Base-by-base conservation (phyloP, 2,329 filamentous ascomycete species). In the Monilinia fructicola region DNA sequence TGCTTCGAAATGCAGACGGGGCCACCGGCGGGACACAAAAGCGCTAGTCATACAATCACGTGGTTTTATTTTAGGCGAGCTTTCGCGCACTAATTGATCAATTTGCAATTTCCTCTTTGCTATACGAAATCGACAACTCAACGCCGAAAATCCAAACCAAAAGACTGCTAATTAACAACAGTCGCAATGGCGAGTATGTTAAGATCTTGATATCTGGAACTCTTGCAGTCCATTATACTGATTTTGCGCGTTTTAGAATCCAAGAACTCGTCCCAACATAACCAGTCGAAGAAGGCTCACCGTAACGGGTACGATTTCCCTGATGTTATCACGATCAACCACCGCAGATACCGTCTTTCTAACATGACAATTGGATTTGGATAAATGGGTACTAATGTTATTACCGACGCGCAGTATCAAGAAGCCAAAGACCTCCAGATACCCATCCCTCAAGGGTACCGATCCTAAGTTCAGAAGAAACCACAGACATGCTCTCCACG, bases 391-490 rank as follows among this genome's bases (percentile, higher is more conserved):
- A 48, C 64, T 52, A 52, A 42, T 48, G 59, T 70, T 59, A 66
- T 53, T 61, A 54, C 26, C 54, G 40, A 64, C 31, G n/a, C 69
- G 76, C 81, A 97, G 94, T 85, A 99, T 99, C 89, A 98, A 98
- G 91, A 98, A 97, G 91, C 95, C 95, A 74, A 97, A 97, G 89
- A 98, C 95, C 80, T 89, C 93, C 84, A 89, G 95, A 86, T 99
- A 99, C 86, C 95, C 95, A 74, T 98, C 94, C 77, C 90, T 99
- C 79, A 97, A 97, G 82, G 95, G 95, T 78, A 95, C 92, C 82
- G 95, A 99, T 85, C 93, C 95, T 81, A 99, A 99, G 90, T 99
- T 99, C 88, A 90, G 95, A 83, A 90, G 95, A 85, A 99, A 99
- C 88, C 95, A 99, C 87, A 92, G 93, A 87, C 94, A 99, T 88